These are phyloP conservation scores for Ananas comosus DNA, from an alignment of 176 grass and related monocot species.

Conservation along the genomic window DNA sequence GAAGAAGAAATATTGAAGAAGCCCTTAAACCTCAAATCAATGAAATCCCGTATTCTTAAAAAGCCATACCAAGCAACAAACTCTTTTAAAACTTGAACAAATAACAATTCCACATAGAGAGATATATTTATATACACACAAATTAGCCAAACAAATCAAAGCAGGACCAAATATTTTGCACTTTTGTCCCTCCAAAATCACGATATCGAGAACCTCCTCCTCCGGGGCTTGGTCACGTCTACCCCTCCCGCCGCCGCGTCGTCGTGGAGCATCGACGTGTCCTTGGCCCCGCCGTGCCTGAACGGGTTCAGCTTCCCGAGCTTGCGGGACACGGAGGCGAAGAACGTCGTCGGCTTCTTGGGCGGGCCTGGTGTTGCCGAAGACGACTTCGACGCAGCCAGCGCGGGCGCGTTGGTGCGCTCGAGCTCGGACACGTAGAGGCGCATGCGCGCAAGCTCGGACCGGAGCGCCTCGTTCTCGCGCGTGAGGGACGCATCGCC, in stretches of 20 bases:
- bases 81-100: no score
- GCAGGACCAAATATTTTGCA: no score
- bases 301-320: constrained; percentile 80
- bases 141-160: no score
- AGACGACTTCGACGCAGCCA: constrained; percentile 3
- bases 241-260: not conserved
- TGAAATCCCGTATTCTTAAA: no score
- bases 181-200: not conserved
- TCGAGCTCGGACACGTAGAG: constrained; percentile 39
- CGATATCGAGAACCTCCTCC: constrained; percentile 69
- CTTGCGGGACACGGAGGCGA: constrained; percentile 56
- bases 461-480: constrained; percentile 63
- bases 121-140: no score
- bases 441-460: constrained; percentile 52
- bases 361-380: constrained; percentile 3
- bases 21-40: no score
- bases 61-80: no score
- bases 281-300: constrained; percentile 42
- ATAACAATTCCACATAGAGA: no score
- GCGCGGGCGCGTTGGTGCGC: constrained; percentile 17
- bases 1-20: no score
- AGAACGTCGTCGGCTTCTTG: constrained; percentile 44
- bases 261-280: constrained; percentile 36
- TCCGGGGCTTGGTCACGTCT: constrained; percentile 37
- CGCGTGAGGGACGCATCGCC: constrained; percentile 44